Base-by-base conservation (phyloP, 148 eudicot genomes). In the Silene uniflora region DNA sequence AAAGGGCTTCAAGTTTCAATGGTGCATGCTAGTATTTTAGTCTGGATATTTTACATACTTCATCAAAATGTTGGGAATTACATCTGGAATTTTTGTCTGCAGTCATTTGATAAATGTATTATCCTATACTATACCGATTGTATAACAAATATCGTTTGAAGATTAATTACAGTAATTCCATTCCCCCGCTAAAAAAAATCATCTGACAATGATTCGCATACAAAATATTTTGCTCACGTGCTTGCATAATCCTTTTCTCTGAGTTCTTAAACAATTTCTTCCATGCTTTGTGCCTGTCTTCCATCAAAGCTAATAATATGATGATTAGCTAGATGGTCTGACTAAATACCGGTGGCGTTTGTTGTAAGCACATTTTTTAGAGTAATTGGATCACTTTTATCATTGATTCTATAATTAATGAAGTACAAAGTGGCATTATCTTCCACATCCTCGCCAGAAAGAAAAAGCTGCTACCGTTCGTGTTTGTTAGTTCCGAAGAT, bases 1-100 rank as follows among this genome's bases (percentile, higher is more conserved):
- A 82, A 73, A 76, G 76, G 63, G 84, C 71, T 79, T 85, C 91
- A 84, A 88, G 89, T 90, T 86, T 90, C 90, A 79, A 90, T 82
- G 78, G 69, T 62, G 75, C 77, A 73, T 80, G 71, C 58, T 76
- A 60, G 69, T 75, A n/a, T 68, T 44, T 68, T 22, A 44, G 56
- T 71, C 62, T 67, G 18, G 12, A 12, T 52, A 52, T 52, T 13
- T 52, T 52, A 52, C 14, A 22, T 68, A 47, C 19, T 77, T 69
- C 46, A 52, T 24, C 25, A 16, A 66, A 47, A 62, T 70, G 78
- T 62, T 47, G 67, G 69, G 68, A 81, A 63, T 75, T 67, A 24
- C 79, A 75, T 70, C 22, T 67, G 75, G 47, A 80, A 77, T 68
- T 68, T 65, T 69, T 69, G 79, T 74, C 29, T 78, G 67, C 55